These are phyloP conservation scores for Pinus albicaulis DNA, from an alignment of 75 land plant genomes.

Conservation along the genomic window DNA sequence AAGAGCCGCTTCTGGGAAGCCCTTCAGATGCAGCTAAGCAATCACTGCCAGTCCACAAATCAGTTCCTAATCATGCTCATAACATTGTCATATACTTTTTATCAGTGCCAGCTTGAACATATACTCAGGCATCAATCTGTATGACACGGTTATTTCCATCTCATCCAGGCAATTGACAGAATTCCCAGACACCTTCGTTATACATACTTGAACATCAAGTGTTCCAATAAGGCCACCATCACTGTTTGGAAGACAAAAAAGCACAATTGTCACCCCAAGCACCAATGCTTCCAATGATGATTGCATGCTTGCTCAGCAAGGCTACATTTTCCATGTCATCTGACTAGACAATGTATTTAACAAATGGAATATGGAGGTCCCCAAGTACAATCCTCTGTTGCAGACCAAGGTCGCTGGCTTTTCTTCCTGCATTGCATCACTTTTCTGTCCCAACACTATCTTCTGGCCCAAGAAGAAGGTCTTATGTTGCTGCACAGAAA, in stretches of 20 bases:
- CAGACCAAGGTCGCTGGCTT: conserved; percentile 16
- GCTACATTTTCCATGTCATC: conserved; percentile 46
- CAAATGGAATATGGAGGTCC: conserved; percentile 30
- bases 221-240: conserved; percentile 43
- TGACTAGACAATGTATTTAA: conserved; percentile 52
- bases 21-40: conserved; percentile 75
- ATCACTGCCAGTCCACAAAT: conserved; percentile 79
- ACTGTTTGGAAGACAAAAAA: conserved; percentile 49
- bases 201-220: conserved; percentile 41
- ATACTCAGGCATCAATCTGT: conserved; percentile 38
- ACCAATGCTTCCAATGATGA: conserved; percentile 47
- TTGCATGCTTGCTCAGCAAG: conserved; percentile 47
- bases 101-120: conserved; percentile 63
- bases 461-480: conserved; percentile 41
- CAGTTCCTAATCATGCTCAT: conserved; percentile 58
- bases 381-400: conserved; percentile 44
- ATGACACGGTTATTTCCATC: conserved; percentile 38
- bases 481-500: conserved; percentile 50
- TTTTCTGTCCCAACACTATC: conserved; percentile 12
- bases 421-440: no score
- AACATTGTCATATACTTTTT: conserved; percentile 63
- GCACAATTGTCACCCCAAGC: conserved; percentile 53
- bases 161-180: conserved; percentile 31
- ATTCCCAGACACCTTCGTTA: conserved; percentile 30
- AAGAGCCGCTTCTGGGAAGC: conserved; percentile 70